Evolutionary conservation across 1,139 yeast genomes (phyloP).

Genomic region (Petasospora fabianii): DNA sequence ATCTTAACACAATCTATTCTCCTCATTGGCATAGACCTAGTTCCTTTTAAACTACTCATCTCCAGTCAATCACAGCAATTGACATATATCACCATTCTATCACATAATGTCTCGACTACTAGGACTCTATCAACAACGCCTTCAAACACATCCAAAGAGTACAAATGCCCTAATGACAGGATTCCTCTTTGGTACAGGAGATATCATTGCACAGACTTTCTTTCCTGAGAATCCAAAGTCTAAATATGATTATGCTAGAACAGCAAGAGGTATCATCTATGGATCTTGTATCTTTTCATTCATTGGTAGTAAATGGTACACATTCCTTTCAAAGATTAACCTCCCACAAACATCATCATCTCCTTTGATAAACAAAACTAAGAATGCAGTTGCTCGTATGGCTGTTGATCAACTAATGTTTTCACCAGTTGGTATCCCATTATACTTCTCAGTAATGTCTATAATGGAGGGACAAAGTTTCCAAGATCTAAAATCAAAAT

Average conservation of each 20-base stretch:
- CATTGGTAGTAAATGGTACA: constrained; percentile 68
- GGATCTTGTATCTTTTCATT: constrained; percentile 81
- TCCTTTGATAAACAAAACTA: constrained; percentile 28
- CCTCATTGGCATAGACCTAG: no score
- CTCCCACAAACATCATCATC: constrained; percentile 32
- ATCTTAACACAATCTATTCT: no score
- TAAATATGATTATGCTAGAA: constrained; percentile 44
- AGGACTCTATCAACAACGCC: constrained; percentile 34
- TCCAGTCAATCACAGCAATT: background rate
- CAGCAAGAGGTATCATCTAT: constrained; percentile 62
- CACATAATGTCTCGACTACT: constrained; percentile 11
- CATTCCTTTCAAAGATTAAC: constrained; percentile 47
- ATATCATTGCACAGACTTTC: constrained; percentile 60
- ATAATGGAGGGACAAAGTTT: constrained; percentile 49
- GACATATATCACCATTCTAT: background rate
- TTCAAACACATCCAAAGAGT: constrained; percentile 46
- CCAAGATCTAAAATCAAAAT: constrained; percentile 37
- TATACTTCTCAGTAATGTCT: constrained; percentile 68
- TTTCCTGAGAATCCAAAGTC: constrained; percentile 37
- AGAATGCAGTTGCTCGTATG: constrained; percentile 29
- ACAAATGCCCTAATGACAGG: constrained; percentile 58
- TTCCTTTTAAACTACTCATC: no score
- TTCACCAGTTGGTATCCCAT: constrained; percentile 73
- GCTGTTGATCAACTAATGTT: constrained; percentile 68
- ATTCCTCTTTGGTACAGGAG: constrained; percentile 71